Evolutionary conservation across 352 stramenopile genomes (phyloP), one percentile per base, ranked within the genome.

Genomic region (Hyaloperonospora brassicae): DNA sequence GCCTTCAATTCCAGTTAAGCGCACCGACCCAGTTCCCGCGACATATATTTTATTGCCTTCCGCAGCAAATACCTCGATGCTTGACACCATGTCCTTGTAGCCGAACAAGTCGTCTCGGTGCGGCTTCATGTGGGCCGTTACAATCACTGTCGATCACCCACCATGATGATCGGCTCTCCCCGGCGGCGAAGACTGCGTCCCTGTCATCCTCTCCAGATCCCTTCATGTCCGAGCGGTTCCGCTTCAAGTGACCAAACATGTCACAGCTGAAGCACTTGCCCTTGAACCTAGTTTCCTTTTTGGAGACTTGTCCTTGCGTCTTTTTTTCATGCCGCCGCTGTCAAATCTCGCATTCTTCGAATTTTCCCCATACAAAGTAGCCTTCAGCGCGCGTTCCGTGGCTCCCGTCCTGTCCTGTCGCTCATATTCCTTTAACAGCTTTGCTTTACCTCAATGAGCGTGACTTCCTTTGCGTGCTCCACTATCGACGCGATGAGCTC

Each of bases 101-200:
- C 13, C 35, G 13, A 40, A 17, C 35, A 40, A 40, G 35, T 40
- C 38, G 8, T 43, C 14, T 13, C 7, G 38, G n/a, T 23, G 13
- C 8, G 41, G 22, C 17, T 5, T 47, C 17, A 31, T 47, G n/a
- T 30, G 41, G 7, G 22, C 17, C 22, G 43, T 49, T 12, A 24
- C 25, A 49, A n/a, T 5, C 22, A 23, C 43, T 49, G 43, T 38
- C 23, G 24, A 38, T 38, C 23, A 49, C 23, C 43, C 43, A 49
- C 12, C 43, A 23, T 10, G 22, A 14, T 10, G 43, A 49, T 49
- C 24, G 43, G 22, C 25, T 17, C 9, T 49, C 43, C 8, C 43
- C 23, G 38, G 35, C 43, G 24, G 43, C 25, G 14, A 49, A 49
- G 4, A 49, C 41, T 2, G 41, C 17, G 13, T 47, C 8, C 14